Evolutionary conservation across 805 yeast species (phyloP), one percentile per base, ranked within the genome.

Genomic region (Priceomyces castillae): DNA sequence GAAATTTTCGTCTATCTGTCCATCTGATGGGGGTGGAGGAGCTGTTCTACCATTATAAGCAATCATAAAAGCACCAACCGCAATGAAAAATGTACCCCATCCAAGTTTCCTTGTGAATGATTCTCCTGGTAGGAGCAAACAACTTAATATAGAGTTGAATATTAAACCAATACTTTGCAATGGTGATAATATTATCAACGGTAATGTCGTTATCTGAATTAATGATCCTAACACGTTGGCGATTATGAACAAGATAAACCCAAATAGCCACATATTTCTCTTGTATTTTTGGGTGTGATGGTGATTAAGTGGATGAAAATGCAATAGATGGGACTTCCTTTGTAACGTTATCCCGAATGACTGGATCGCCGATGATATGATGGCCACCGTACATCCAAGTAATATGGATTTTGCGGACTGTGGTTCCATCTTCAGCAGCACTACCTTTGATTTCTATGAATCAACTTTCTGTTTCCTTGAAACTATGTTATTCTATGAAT

Each of bases 161-260:
- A 89, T 90, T n/a, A 90, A 71, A 0, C 96, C 96, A 18, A 84
- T 80, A 19, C 95, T 88, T 59, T 89, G 96, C 42, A 89, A 65
- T 0, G 96, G 96, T 18, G 90, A 82, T 45, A 89, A 62, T 2
- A 90, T 75, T 35, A 88, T 83, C 46, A 90, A 67, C 1, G 97
- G 97, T 34, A 89, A 68, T 2, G 96, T 84, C 1, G 94, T 79
- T 30, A 90, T 80, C 64, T 90, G 97, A 20, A 89, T 84, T 15
- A 85, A 71, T 2, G 94, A 84, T 1, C 97, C 97, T 33, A 88
- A 66, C 1, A 90, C 65, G 53, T 89, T 90, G 31, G 95, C 81
- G 3, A 77, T 56, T 19, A 90, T 73, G 58, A 90, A 89, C 35
- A 90, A 62, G 3, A 73, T 49, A 43, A 90, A 78, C 1, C 97